Conservation (phyloP, 345 rosid species). For the Boechera retrofracta region DNA sequence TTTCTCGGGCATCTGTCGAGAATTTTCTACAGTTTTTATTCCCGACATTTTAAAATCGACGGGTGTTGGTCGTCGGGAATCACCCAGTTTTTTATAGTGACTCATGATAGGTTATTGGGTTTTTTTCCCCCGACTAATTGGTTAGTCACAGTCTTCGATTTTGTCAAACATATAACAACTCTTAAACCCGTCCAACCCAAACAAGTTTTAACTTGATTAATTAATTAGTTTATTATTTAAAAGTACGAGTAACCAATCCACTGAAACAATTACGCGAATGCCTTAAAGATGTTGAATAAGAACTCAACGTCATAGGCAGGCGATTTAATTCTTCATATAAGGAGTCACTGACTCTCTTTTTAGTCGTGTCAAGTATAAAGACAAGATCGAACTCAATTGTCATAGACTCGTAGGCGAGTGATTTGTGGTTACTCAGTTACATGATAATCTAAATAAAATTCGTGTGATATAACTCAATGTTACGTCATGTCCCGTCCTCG, state of each 20-base stretch:
- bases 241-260: not conserved
- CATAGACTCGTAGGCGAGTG: constrained; percentile 14
- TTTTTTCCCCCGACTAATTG: not conserved
- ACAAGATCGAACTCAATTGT: constrained; percentile 24
- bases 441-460: constrained; percentile 29
- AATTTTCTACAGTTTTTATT: too few relatives aligned
- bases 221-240: not conserved
- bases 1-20: too few relatives aligned
- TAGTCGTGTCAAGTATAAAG: not conserved
- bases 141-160: not conserved
- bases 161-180: not conserved
- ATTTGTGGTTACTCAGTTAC: constrained; percentile 22
- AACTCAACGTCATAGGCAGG: constrained; percentile 1
- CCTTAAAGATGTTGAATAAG: not conserved
- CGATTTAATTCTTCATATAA: not conserved
- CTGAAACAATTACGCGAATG: not conserved
- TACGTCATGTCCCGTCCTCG: constrained; percentile 28
- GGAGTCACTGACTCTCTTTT: not conserved
- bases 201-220: not conserved
- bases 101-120: not conserved
- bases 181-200: not conserved
- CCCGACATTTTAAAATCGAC: too few relatives aligned
- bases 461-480: not conserved
- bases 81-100: too few relatives aligned
- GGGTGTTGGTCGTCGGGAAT: too few relatives aligned